Conservation (phyloP, 2,329 filamentous ascomycete species). For the Lomentospora prolificans region DNA sequence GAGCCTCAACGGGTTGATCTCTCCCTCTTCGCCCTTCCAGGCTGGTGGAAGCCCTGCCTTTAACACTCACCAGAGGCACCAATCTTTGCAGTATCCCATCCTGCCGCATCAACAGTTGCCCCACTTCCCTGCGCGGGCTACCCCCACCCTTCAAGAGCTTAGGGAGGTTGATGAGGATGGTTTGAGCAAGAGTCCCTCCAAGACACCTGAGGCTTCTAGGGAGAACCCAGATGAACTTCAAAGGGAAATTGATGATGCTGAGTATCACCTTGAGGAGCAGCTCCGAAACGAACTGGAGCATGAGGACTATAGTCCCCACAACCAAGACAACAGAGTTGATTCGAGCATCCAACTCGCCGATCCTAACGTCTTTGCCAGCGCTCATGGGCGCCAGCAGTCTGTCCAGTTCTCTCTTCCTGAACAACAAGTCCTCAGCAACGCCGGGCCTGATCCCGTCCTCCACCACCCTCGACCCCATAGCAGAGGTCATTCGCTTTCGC, state of each 20-base stretch:
- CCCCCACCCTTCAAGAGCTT: conserved; percentile 59
- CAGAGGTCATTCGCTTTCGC: conserved; percentile 60
- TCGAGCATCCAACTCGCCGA: conserved; percentile 7
- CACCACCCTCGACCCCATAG: conserved; percentile 68
- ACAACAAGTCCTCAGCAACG: conserved; percentile 42
- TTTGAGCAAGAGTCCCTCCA: conserved; percentile 38
- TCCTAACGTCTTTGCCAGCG: conserved; percentile 16
- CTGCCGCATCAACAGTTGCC: conserved; percentile 47
- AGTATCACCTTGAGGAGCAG: conserved; percentile 75
- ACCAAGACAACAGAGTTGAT: conserved; percentile 24
- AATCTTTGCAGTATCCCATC: conserved; percentile 48
- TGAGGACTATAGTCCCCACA: conserved; percentile 63
- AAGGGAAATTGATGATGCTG: conserved; percentile 73
- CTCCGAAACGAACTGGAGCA: conserved; percentile 71
- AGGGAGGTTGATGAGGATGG: conserved; percentile 63
- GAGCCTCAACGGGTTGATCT: conserved; percentile 45
- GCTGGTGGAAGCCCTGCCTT: conserved; percentile 24
- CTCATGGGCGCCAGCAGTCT: conserved; percentile 34
- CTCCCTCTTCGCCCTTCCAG: conserved; percentile 55
- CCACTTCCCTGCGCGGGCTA: conserved; percentile 43
- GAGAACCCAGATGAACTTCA: conserved; percentile 62
- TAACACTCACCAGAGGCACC: conserved; percentile 44
- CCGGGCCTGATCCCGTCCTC: conserved; percentile 45
- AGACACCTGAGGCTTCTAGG: conserved; percentile 39
- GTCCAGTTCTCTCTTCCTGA: conserved; percentile 38